Conservation (phyloP, 441 rosid species). For the Gossypium gossypioides region DNA sequence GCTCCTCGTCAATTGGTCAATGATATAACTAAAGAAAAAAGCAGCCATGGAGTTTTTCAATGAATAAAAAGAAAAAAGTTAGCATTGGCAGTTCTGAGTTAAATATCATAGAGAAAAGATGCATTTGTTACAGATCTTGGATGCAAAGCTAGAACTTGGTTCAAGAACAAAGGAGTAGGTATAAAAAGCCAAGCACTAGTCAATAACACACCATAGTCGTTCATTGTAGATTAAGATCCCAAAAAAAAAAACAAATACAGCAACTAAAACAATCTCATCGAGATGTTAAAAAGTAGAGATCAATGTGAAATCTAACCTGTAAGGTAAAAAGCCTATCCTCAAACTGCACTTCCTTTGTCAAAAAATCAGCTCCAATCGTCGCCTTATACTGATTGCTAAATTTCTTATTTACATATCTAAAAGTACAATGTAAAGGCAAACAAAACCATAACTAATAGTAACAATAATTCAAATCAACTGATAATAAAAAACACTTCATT, state of each 20-base stretch:
- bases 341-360: slow-evolving; percentile 67
- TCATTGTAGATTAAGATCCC: neutral
- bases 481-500: neutral
- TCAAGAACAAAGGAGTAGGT: neutral
- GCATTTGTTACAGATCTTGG: neutral
- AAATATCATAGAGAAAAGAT: neutral
- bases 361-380: slow-evolving; percentile 66
- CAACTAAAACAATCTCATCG: neutral
- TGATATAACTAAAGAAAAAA: neutral
- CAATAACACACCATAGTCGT: neutral
- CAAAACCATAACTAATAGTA: neutral
- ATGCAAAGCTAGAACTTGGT: neutral
- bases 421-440: slow-evolving; percentile 30
- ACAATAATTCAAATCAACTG: neutral
- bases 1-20: neutral
- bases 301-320: slow-evolving; percentile 37
- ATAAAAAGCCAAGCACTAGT: neutral
- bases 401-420: slow-evolving; percentile 68
- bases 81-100: neutral
- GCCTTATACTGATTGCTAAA: slow-evolving; percentile 80
- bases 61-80: neutral
- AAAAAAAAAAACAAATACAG: slow-evolving; percentile 5
- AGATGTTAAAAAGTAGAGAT: neutral
- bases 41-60: neutral
- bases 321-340: slow-evolving; percentile 69